Conservation (phyloP, 2,329 filamentous ascomycete species). For the Talaromyces albobiverticillius region DNA sequence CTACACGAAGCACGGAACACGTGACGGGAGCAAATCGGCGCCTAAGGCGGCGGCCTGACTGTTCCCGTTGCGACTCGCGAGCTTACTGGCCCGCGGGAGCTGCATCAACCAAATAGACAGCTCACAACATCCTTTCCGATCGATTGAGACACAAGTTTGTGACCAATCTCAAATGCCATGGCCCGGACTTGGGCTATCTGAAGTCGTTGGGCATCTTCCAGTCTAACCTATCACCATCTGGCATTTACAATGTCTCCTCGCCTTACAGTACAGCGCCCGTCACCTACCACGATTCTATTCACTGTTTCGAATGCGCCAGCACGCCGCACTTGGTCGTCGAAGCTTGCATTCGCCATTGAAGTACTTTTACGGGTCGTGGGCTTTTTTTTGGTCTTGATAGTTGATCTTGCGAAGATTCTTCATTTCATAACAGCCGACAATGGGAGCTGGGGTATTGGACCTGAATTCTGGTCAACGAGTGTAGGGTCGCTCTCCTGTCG, state of each 20-base stretch:
- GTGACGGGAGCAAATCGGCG: slow-evolving; percentile 10
- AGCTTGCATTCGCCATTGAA: slow-evolving; percentile 41
- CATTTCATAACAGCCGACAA: slow-evolving; percentile 25
- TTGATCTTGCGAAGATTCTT: slow-evolving; percentile 34
- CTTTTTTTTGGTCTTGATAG: slow-evolving; percentile 39
- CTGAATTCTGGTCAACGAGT: slow-evolving; percentile 31
- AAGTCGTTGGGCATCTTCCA: not conserved
- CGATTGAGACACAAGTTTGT: not conserved
- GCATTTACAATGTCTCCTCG: slow-evolving; percentile 57
- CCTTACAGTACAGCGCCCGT: slow-evolving; percentile 52
- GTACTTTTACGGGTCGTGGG: slow-evolving; percentile 45
- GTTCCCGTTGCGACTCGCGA: not conserved
- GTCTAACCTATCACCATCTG: not conserved
- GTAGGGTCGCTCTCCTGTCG: slow-evolving; percentile 31
- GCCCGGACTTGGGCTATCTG: not conserved
- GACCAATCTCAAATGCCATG: not conserved
- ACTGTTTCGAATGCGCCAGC: slow-evolving; percentile 77
- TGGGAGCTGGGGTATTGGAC: slow-evolving; percentile 27
- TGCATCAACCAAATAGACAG: not conserved
- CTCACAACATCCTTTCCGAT: not conserved
- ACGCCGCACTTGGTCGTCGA: slow-evolving; percentile 45
- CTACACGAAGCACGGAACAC: slow-evolving; percentile 1
- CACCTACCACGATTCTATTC: slow-evolving; percentile 87
- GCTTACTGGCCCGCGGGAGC: not conserved
- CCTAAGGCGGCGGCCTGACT: slow-evolving; percentile 3